Evolutionary conservation across 805 yeast genomes (phyloP), one percentile per base, ranked within the genome.

Genomic region (Schwanniomyces pseudopolymorphus): DNA sequence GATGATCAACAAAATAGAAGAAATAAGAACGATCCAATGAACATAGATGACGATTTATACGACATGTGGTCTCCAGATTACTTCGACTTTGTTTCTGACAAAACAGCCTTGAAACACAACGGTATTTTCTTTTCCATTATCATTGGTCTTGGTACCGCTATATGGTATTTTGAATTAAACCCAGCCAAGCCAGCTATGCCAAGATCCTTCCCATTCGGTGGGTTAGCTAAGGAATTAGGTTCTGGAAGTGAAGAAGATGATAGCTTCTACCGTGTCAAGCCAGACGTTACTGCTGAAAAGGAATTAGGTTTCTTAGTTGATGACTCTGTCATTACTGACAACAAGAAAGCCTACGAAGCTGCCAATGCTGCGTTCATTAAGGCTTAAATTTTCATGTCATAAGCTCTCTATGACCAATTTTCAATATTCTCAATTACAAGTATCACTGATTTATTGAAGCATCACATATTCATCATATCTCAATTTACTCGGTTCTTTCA

Each of bases 21-120:
- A 69, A 87, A 88, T 72, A 74, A 79, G 53, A 78, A 80, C 53
- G 90, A 88, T 51, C 87, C 89, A 24, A 64, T 87, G 53, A 83
- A 83, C 62, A 80, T 83, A 45, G 80, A 83, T 57, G 86, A 84
- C 54, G 96, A 88, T 60, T 70, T 80, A 64, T 74, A 83, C 59
- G 91, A 88, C 64, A 77, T 87, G 75, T 88, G 96, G 96, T 80
- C 96, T 7, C 94, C 96, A 10, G 95, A 88, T 59, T 78, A 83
- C 59, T 81, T 74, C 63, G 81, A 83, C 55, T 64, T 72, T 33
- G 85, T 82, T 27, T 69, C 78, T 33, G 85, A 86, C 65, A 60
- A 66, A 39, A 76, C 79, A 26, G 95, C 96, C 1, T 64, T 82
- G 44, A 75, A 67, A 55, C 80, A 80, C 63, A 78, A 83, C 52